Conservation (phyloP, 768 basidiomycete genomes). For the Rhodotorula diobovata region DNA sequence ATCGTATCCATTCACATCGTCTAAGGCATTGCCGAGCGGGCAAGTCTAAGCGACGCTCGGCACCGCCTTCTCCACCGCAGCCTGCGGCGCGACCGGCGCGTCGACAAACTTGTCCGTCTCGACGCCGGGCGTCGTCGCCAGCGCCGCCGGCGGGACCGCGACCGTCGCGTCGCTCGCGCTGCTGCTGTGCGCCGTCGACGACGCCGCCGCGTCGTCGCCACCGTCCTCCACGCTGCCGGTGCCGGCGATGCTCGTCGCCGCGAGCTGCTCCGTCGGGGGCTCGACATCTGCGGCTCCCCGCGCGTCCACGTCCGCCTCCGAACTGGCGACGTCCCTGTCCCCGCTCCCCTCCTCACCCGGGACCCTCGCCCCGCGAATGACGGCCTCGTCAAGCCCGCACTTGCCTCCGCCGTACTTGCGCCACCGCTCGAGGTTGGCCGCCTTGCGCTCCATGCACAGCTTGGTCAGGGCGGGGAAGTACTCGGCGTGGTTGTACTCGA, state of each 20-base stretch:
- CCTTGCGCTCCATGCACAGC: constrained; percentile 56
- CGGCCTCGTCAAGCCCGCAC: constrained; percentile 73
- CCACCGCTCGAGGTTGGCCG: constrained; percentile 62
- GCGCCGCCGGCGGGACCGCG: not conserved
- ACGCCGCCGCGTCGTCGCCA: not conserved
- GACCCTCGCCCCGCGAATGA: constrained; percentile 56
- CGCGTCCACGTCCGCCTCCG: not conserved
- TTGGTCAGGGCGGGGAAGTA: constrained; percentile 68
- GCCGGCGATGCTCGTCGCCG: not conserved
- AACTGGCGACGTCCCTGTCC: not conserved
- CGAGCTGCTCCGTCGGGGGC: not conserved
- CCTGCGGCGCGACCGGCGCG: constrained; percentile 22
- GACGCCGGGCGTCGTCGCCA: constrained; percentile 1
- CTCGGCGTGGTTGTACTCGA: constrained; percentile 67
- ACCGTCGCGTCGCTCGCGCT: not conserved
- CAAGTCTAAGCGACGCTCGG: not conserved
- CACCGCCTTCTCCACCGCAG: constrained; percentile 4
- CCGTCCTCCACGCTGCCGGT: too few species aligned
- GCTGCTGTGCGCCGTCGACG: too few species aligned
- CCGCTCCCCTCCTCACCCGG: not conserved
- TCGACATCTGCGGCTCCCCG: not conserved
- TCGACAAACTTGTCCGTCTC: constrained; percentile 30
- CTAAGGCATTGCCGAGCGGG: too few species aligned
- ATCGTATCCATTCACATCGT: too few species aligned
- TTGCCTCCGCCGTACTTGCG: constrained; percentile 57